Conservation (phyloP, 768 basidiomycete genomes). For the Hortiboletus campestris region DNA sequence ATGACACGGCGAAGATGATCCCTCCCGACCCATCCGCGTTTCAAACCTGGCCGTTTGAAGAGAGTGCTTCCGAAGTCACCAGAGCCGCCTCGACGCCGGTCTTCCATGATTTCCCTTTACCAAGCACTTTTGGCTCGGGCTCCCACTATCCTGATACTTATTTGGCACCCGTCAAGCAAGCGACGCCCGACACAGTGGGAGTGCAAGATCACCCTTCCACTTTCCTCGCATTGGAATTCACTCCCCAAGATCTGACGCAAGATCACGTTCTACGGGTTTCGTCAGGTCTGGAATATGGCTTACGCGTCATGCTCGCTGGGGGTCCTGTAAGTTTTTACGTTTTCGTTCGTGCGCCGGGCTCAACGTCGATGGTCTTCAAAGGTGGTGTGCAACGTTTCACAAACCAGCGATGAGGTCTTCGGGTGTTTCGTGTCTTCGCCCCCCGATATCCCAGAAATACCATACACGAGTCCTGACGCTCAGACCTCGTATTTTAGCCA, state of each 20-base stretch:
- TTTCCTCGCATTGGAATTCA: not conserved
- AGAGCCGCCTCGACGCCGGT: not conserved
- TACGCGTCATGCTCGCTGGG: not conserved
- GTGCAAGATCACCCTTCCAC: not conserved
- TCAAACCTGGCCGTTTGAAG: not conserved
- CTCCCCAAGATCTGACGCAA: not conserved
- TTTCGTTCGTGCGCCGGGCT: not conserved
- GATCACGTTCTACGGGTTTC: not conserved
- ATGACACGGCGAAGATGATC: not conserved
- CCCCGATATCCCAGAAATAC: not conserved
- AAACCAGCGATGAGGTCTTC: not conserved
- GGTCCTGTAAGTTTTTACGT: not conserved
- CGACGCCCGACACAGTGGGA: not conserved
- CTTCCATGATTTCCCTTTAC: too few species aligned
- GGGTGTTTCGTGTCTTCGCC: not conserved
- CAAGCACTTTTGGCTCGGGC: not conserved
- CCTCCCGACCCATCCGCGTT: not conserved
- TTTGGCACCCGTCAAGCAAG: not conserved
- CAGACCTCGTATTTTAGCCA: not conserved
- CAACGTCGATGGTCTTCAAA: not conserved
- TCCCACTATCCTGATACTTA: not conserved
- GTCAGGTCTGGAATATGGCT: not conserved
- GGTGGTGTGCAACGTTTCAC: not conserved
- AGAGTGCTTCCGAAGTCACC: not conserved
- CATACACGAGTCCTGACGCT: not conserved